Base-by-base conservation (phyloP, 768 basidiomycete species). In the Collybiopsis luxurians region DNA sequence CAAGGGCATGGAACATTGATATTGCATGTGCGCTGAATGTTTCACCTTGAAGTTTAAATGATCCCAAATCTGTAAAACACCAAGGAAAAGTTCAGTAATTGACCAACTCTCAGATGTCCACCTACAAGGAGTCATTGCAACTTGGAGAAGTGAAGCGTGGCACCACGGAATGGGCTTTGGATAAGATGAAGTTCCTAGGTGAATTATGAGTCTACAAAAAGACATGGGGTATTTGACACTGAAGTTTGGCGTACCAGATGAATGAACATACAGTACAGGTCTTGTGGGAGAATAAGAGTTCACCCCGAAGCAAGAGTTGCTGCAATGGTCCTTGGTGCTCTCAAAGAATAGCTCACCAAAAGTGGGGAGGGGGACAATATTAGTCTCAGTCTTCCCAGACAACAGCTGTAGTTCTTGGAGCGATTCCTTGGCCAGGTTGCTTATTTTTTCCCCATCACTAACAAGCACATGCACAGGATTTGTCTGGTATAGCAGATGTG, bases 1-100 rank as follows among this genome's bases (percentile, higher is more conserved):
- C 61, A 26, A 56, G 57, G 13, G 44, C 61, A 46, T 60, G 59
- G 44, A 53, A 62, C 61, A 62, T 60, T 17, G 61, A 39, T n/a
- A 57, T 31, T 24, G 45, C 52, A 52, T 59, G 60, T 31, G 28
- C 34, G 15, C 53, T 36, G 15, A 61, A 40, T 10, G 49, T 43
- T 28, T 28, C n/a, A n/a, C 60, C 60, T 45, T 53, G 45, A 6
- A 61, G 36, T n/a, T 61, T 58, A 4, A 21, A 27, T 23, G 47
- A 23, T 12, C 59, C 59, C 11, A 54, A 53, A 23, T 66, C 55
- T 59, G n/a, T 38, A 24, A 24, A 1, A 10, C 21, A 21, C n/a
- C n/a, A n/a, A n/a, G 4, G 36, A 10, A 38, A 9, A 9, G 36
- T 38, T 38, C 17, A 17, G 36, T 17, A 38, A 38, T 38, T 38